Conservation (phyloP, 441 rosid species). For the Populus hybrid region DNA sequence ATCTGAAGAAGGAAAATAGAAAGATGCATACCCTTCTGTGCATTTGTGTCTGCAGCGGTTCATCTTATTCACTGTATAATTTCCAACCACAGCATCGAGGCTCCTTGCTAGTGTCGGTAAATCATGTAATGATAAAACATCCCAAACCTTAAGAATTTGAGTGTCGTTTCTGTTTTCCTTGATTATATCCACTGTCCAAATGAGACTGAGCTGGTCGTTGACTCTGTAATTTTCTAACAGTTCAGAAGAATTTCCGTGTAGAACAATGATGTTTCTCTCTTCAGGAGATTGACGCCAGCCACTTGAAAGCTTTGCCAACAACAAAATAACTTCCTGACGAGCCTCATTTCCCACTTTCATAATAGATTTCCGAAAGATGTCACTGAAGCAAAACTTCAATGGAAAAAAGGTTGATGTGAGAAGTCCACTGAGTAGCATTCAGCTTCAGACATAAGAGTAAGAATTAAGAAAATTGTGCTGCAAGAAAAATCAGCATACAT, state of each 20-base stretch:
- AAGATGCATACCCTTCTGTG: background rate
- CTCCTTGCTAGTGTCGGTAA: constrained; percentile 13
- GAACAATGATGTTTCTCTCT: background rate
- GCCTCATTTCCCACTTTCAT: constrained; percentile 9
- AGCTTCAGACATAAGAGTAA: background rate
- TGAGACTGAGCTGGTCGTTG: constrained; percentile 15
- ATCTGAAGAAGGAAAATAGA: background rate
- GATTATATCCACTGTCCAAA: constrained; percentile 33
- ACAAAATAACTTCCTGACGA: constrained; percentile 4
- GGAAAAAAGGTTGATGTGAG: background rate
- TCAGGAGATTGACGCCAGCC: constrained; percentile 34
- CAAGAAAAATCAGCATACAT: background rate
- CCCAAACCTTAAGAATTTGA: constrained; percentile 47
- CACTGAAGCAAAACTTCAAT: constrained; percentile 33
- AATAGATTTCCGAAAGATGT: constrained; percentile 32
- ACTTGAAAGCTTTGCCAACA: constrained; percentile 30
- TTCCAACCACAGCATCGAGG: constrained; percentile 12
- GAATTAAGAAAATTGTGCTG: background rate
- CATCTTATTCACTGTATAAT: background rate
- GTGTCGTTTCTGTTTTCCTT: constrained; percentile 12
- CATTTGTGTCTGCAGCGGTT: background rate
- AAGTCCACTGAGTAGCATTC: background rate
- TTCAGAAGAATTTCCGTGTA: constrained; percentile 12
- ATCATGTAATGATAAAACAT: constrained; percentile 29
- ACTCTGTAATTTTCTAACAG: constrained; percentile 25